phyloP scores from a whole-genome alignment of 2,329 filamentous ascomycete species.

The Trichothecium sympodiale region DNA sequence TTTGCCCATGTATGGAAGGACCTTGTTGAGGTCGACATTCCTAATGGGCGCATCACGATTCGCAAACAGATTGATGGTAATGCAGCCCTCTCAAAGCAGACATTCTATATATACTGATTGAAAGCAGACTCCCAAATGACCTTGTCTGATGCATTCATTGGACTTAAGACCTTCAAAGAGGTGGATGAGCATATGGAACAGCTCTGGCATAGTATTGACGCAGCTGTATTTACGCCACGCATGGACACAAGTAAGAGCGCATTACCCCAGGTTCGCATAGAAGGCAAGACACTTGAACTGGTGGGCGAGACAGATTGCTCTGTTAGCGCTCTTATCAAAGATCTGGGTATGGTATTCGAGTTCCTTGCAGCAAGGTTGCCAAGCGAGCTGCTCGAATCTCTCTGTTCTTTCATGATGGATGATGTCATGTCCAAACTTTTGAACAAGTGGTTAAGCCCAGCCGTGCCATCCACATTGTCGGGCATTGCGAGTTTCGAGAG shows the following conservation, averaged over 20 bases:
- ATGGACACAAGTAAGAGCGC: constrained; percentile 30
- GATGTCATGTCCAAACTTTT: constrained; percentile 58
- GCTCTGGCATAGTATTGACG: constrained; percentile 53
- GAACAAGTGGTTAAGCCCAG: constrained; percentile 61
- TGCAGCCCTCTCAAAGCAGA: no score
- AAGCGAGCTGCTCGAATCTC: constrained; percentile 39
- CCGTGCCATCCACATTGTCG: constrained; percentile 63
- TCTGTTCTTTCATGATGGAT: constrained; percentile 62
- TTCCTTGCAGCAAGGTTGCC: constrained; percentile 44
- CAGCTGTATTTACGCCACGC: constrained; percentile 48
- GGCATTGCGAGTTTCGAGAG: constrained; percentile 63
- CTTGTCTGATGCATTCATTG: constrained; percentile 42
- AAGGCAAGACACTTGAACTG: constrained; percentile 30
- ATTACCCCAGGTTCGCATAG: constrained; percentile 27
- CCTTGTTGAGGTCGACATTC: constrained; percentile 51
- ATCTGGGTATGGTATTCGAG: constrained; percentile 38
- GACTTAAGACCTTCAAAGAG: constrained; percentile 48
- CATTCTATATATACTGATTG: no score
- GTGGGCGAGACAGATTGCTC: constrained; percentile 30
- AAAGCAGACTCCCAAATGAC: constrained; percentile 37
- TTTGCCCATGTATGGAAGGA: constrained; percentile 62
- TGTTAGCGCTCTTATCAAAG: constrained; percentile 39
- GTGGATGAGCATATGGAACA: constrained; percentile 47
- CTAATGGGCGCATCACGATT: constrained; percentile 44
- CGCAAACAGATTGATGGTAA: constrained; percentile 38